Evolutionary conservation across 1,139 yeast genomes (phyloP).

Genomic region (Scheffersomyces insectosa): DNA sequence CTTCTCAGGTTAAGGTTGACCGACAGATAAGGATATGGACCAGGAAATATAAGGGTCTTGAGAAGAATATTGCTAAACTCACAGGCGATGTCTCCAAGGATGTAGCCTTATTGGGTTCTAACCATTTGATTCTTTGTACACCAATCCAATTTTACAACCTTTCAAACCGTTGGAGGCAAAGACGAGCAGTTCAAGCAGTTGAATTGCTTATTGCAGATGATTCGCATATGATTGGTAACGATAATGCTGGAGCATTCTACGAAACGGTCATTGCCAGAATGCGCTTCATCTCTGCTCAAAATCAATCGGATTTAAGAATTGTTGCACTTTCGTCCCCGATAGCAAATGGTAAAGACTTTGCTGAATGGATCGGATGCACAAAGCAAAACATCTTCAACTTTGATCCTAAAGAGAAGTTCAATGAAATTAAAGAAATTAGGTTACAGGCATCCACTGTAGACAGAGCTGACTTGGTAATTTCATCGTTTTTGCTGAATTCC

Average conservation of each 20-base stretch:
- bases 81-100: constrained; percentile 64
- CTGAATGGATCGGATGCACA: constrained; percentile 82
- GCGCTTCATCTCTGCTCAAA: constrained; percentile 66
- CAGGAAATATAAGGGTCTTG: constrained; percentile 42
- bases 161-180: constrained; percentile 80
- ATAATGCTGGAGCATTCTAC: constrained; percentile 56
- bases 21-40: constrained; percentile 50
- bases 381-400: constrained; percentile 65
- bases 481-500: constrained; percentile 53
- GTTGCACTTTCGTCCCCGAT: constrained; percentile 70
- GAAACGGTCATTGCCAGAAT: constrained; percentile 73
- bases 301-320: constrained; percentile 55
- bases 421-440: constrained; percentile 58
- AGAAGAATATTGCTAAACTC: constrained; percentile 53
- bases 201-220: constrained; percentile 76
- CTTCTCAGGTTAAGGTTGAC: constrained; percentile 59
- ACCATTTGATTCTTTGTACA: constrained; percentile 74
- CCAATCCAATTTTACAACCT: constrained; percentile 74
- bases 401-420: constrained; percentile 58
- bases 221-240: constrained; percentile 67
- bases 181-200: constrained; percentile 67
- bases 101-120: constrained; percentile 50
- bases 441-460: constrained; percentile 50
- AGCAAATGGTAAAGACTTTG: constrained; percentile 75
- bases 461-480: constrained; percentile 19